A percentile compares a stretch with the other conserved stretches of the same genome.
phyloP scores from a whole-genome alignment of 345 rosid genomes.

The Citrus hindsii region DNA sequence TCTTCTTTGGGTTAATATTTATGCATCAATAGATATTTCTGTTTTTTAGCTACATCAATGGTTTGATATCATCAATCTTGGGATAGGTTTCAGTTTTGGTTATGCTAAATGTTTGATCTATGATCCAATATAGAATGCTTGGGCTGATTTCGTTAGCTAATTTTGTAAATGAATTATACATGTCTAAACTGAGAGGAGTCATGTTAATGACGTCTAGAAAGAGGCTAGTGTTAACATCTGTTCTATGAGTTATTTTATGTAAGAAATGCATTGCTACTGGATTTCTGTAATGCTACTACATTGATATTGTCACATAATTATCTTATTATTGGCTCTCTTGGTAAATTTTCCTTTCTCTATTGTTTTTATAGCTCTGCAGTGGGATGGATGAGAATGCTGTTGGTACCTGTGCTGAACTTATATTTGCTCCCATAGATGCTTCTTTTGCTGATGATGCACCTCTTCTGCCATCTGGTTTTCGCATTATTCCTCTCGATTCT shows the following conservation, averaged over 20 bases:
- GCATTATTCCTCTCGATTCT: constrained; percentile 94
- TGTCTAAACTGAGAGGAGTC: background rate
- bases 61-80: background rate
- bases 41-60: background rate
- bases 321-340: background rate
- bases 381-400: constrained; percentile 96
- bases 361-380: constrained; percentile 67
- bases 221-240: background rate
- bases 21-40: background rate
- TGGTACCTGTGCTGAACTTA: constrained; percentile 95
- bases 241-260: background rate
- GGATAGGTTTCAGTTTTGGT: background rate
- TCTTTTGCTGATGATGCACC: constrained; percentile 99
- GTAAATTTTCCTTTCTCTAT: background rate
- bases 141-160: background rate
- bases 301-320: background rate
- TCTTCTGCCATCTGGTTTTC: constrained; percentile 94
- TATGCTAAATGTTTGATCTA: constrained; percentile 1
- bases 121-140: background rate
- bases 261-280: background rate
- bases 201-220: background rate
- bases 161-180: background rate
- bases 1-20: background rate
- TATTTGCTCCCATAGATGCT: constrained; percentile 96
- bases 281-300: background rate